These are phyloP conservation scores for Hevea brasiliensis DNA, from an alignment of 345 rosid species.

Conservation along the genomic window DNA sequence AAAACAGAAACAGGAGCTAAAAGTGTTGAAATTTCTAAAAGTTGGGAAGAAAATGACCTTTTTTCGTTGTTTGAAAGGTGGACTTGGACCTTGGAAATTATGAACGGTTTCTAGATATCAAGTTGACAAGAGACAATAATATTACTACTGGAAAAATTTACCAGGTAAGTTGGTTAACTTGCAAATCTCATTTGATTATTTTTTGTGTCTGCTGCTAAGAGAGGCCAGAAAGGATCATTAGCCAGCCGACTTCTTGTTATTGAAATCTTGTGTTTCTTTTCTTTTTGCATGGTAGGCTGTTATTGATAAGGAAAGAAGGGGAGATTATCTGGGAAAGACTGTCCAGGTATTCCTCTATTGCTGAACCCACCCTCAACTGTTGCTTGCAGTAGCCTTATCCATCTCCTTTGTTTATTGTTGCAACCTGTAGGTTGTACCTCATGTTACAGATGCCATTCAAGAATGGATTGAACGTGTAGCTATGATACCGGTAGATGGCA, in stretches of 20 bases:
- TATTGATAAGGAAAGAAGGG: conserved; percentile 89
- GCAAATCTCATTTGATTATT: not conserved
- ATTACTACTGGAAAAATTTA: conserved; percentile 91
- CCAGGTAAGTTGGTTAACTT: conserved; percentile 49
- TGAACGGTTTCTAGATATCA: conserved; percentile 83
- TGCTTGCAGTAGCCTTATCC: not conserved
- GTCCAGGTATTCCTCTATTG: conserved; percentile 67
- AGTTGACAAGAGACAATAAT: conserved; percentile 80
- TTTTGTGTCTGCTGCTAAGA: not conserved
- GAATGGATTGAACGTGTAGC: conserved; percentile 94
- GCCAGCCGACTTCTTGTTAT: not conserved
- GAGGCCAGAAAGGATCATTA: not conserved
- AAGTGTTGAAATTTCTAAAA: not conserved
- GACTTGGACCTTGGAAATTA: conserved; percentile 99
- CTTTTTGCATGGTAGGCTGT: conserved; percentile 46
- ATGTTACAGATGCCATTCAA: conserved; percentile 94
- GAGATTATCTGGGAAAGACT: conserved; percentile 95
- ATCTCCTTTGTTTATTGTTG: not conserved
- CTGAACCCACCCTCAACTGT: not conserved
- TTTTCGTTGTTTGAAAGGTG: conserved; percentile 53
- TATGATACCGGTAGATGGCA: conserved; percentile 74
- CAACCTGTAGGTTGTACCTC: conserved; percentile 81
- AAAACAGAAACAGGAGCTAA: not conserved
- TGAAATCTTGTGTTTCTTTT: not conserved
- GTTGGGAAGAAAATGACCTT: not conserved